Evolutionary conservation across 768 basidiomycete species (phyloP), one percentile per base, ranked within the genome.

Genomic region (Auriscalpium microsporum): DNA sequence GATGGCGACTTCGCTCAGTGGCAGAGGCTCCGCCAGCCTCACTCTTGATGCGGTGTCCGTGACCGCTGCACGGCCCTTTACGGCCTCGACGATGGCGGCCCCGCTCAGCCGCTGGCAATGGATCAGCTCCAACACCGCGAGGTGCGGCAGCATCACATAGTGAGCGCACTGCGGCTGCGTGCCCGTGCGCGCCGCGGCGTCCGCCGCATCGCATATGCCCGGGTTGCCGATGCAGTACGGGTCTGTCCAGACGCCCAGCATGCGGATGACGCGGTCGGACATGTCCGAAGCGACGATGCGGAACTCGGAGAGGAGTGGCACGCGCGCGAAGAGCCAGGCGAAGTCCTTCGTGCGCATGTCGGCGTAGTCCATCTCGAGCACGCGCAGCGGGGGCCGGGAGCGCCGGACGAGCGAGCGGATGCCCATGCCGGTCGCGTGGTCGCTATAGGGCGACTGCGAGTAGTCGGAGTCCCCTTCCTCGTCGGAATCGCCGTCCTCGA

Each of bases 331-430:
- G 48, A 82, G 72, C 71, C 81, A 87, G 34, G 63, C 65, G 64
- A 90, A 90, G 64, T 90, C 88, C 69, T 88, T 90, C 35, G 87
- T 90, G 46, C 87, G 83, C 81, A 88, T 83, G 69, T 90, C 88
- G 52, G 84, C 83, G 61, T 83, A 86, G 62, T 90, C 83, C 87
- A 90, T 90, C 64, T 84, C 78, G 21, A 90, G 77, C 35, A 81
- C 67, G 48, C 75, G 74, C 42, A 90, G 70, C 13, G 84, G 84
- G 2, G 88, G 88, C 49, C 71, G 71, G 55, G 77, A 83, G 10
- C 84, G 79, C 9, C 69, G 63, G 35, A 89, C 75, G 53, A 90
- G 77, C 46, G 71, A 75, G 33, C 88, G 82, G 19, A 90, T 69
- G 10, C 88, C 88, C 86, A 89, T 86, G 19, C 88, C 88, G 2